A percentile compares a stretch with the other conserved stretches of the same genome.
phyloP scores from a whole-genome alignment of 2,329 filamentous ascomycete genomes.

The Ophiocordyceps sinensis region DNA sequence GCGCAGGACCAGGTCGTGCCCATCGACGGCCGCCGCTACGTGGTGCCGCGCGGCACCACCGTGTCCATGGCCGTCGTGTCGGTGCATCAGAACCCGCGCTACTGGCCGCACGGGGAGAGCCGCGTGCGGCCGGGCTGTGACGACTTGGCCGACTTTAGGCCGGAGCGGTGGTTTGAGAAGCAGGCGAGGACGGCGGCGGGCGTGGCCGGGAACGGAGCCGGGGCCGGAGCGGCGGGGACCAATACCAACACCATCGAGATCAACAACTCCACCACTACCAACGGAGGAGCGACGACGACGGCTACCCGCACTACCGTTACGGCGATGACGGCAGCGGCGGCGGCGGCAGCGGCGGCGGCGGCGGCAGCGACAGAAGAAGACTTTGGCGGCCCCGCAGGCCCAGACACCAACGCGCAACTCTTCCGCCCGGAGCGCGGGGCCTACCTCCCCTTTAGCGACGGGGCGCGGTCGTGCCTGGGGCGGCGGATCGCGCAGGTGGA shows the following conservation, averaged over 20 bases:
- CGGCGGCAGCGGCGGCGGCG: constrained; percentile 9
- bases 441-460: constrained; percentile 45
- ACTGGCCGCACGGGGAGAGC: constrained; percentile 47
- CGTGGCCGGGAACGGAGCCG: constrained; percentile 11
- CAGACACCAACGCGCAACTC: constrained; percentile 46
- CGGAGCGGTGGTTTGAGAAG: constrained; percentile 54
- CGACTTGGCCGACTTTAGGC: constrained; percentile 54
- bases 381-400: constrained; percentile 42
- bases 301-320: no score
- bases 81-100: constrained; percentile 53
- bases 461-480: constrained; percentile 41
- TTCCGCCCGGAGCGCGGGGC: constrained; percentile 44
- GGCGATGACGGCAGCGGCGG: constrained; percentile 40
- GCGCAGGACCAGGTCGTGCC: constrained; percentile 39
- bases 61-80: constrained; percentile 42
- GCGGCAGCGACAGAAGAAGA: constrained; percentile 29
- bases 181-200: constrained; percentile 1
- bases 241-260: no score
- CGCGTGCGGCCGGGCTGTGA: constrained; percentile 25
- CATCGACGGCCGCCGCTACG: constrained; percentile 41
- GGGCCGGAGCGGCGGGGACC: constrained; percentile 23
- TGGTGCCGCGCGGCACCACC: constrained; percentile 39
- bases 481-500: constrained; percentile 45
- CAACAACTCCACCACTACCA: no score
- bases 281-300: no score